Conservation (phyloP, 148 eudicot species). For the Fagopyrum tataricum region DNA sequence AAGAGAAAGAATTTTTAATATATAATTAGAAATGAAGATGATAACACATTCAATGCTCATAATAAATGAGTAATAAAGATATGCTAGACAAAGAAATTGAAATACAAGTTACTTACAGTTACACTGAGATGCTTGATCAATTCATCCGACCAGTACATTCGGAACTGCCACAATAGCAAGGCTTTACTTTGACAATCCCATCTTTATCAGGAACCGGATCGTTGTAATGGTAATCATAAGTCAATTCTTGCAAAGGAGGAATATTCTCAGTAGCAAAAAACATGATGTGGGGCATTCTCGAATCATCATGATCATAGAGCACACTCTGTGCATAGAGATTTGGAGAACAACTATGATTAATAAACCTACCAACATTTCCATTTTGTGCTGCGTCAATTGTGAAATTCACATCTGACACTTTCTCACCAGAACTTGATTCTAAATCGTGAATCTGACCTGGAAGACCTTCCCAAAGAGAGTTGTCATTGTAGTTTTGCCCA, state of each 20-base stretch:
- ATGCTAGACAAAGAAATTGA: no score
- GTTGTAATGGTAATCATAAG: slow-evolving; percentile 69
- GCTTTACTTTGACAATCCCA: slow-evolving; percentile 66
- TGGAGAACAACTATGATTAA: slow-evolving; percentile 92
- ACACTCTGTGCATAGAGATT: slow-evolving; percentile 90
- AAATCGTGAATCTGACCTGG: slow-evolving; percentile 27
- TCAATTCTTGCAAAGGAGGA: slow-evolving; percentile 78
- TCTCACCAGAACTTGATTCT: slow-evolving; percentile 17
- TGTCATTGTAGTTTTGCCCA: slow-evolving; percentile 59
- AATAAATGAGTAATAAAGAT: no score
- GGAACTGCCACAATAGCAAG: slow-evolving; percentile 75
- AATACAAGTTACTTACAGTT: not conserved
- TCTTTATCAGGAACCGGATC: slow-evolving; percentile 56
- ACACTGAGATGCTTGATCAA: slow-evolving; percentile 18
- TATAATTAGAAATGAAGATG: no score
- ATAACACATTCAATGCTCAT: no score
- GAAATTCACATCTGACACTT: slow-evolving; percentile 46
- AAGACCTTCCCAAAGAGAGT: slow-evolving; percentile 30
- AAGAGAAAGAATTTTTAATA: no score
- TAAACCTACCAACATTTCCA: slow-evolving; percentile 83
- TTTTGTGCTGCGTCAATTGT: slow-evolving; percentile 67
- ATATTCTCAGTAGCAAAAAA: slow-evolving; percentile 86
- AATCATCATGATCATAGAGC: slow-evolving; percentile 74
- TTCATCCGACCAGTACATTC: slow-evolving; percentile 85
- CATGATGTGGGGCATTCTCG: slow-evolving; percentile 84